Conservation (phyloP, 2,329 filamentous ascomycete species). For the Ophiocordyceps polyrhachis-furcata region DNA sequence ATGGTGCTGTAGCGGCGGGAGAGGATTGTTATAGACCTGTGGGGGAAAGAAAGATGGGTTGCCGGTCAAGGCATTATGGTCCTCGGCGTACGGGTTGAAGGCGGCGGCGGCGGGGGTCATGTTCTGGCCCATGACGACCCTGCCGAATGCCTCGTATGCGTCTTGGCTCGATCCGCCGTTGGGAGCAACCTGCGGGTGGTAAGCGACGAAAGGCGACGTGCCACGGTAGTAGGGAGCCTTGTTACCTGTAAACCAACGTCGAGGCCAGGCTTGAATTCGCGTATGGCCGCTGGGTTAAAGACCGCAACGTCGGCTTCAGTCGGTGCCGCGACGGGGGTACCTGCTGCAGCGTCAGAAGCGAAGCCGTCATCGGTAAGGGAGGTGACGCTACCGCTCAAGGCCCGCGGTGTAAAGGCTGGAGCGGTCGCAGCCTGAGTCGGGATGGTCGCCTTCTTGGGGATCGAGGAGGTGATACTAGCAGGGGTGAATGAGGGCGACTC, state of each 20-base stretch:
- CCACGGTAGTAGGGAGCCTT: conserved; percentile 1
- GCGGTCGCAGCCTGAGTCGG: conserved; percentile 83
- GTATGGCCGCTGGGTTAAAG: conserved; percentile 38
- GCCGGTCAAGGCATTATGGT: conserved; percentile 39
- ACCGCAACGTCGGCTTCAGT: conserved; percentile 23
- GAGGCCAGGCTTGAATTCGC: conserved; percentile 42
- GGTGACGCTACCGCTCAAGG: conserved; percentile 20
- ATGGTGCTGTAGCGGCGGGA: conserved; percentile 70
- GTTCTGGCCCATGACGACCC: conserved; percentile 33
- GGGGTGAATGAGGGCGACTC: conserved; percentile 94
- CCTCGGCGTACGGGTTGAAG: conserved; percentile 63
- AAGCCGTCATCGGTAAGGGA: background rate
- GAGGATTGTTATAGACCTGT: conserved; percentile 31
- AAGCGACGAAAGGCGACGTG: background rate
- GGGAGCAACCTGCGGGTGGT: conserved; percentile 14
- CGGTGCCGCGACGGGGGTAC: conserved; percentile 17
- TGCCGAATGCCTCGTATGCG: conserved; percentile 44
- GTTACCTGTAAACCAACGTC: conserved; percentile 30
- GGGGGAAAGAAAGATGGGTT: conserved; percentile 48
- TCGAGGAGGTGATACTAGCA: conserved; percentile 23
- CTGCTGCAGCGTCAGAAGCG: conserved; percentile 7
- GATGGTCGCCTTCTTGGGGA: conserved; percentile 53
- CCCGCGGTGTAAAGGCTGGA: conserved; percentile 65
- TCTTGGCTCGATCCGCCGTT: conserved; percentile 32
- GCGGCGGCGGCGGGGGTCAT: conserved; percentile 29